Evolutionary conservation across 805 yeast species (phyloP), one percentile per base, ranked within the genome.

Genomic region (Cyberlindnera petersonii): DNA sequence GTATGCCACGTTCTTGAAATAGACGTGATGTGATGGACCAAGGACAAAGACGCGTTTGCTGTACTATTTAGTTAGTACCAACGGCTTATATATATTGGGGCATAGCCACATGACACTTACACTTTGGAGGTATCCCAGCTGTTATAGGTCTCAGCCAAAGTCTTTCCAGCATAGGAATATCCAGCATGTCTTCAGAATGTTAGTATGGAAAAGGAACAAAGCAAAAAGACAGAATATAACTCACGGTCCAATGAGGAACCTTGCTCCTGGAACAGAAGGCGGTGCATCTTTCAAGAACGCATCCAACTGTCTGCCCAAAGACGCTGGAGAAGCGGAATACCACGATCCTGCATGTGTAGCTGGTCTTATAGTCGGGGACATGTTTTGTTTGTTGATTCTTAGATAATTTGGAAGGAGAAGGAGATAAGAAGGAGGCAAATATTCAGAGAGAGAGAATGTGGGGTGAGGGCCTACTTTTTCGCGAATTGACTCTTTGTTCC

Each of bases 1-100:
- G 41, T 75, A 61, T 1, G 75, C 83, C 20, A 69, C 68, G 20
- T 82, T 80, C 40, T 68, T 68, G 64, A 84, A 86, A 57, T 82
- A 89, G 8, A 84, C 81, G 59, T 86, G 95, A 58, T 93, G 98
- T 0, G 96, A 84, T 1, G 98, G 98, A 0, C 98, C 97, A 56
- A 93, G 58, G 1, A 93, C 66, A 49, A 93, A 85, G 1, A 93
- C 75, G 15, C 91, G 67, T 48, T 77, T 71, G 15, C 72, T 65
- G 20, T 29, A n/a, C 29, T 19, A 30, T 15, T 24, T 37, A 15
- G 35, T 44, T 35, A 31, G 40, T 47, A 24, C 21, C 4, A n/a
- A n/a, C n/a, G n/a, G 10, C 13, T 15, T 3, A 14, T 9, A 10
- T n/a, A 22, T 9, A 33, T 14, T 6, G 8, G 16, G 14, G 19